Evolutionary conservation across 768 basidiomycete species (phyloP).

Genomic region (Psilocybe cubensis): DNA sequence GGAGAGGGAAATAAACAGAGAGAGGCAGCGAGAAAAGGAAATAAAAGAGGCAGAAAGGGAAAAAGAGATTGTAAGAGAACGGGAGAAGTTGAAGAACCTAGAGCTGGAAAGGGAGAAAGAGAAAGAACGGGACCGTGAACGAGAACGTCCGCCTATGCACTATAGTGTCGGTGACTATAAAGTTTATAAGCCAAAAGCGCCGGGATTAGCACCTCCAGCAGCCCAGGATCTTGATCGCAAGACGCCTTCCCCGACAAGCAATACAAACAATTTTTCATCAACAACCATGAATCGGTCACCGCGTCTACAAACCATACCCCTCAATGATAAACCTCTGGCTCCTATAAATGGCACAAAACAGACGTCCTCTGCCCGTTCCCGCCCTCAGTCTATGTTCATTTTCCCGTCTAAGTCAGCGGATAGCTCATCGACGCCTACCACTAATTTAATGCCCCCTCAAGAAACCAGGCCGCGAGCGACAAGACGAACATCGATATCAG

Average conservation of each 20-base stretch:
- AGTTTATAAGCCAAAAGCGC: slow-evolving; percentile 17
- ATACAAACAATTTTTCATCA: slow-evolving; percentile 5
- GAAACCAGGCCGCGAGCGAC: slow-evolving; percentile 43
- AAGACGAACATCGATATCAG: slow-evolving; percentile 79
- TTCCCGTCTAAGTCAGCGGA: slow-evolving; percentile 61
- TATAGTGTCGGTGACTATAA: slow-evolving; percentile 20
- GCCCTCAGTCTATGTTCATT: slow-evolving; percentile 84
- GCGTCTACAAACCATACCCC: slow-evolving; percentile 12
- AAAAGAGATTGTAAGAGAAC: slow-evolving; percentile 11
- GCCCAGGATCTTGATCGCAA: slow-evolving; percentile 9
- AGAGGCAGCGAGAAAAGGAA: slow-evolving; percentile 22
- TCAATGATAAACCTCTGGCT: slow-evolving; percentile 20
- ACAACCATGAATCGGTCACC: slow-evolving; percentile 6
- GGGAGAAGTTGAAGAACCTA: too few species aligned
- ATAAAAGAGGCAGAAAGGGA: slow-evolving; percentile 34
- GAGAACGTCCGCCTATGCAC: not conserved
- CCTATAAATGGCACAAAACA: slow-evolving; percentile 19
- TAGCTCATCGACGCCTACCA: slow-evolving; percentile 34
- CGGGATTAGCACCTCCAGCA: not conserved
- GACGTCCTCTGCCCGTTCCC: slow-evolving; percentile 48
- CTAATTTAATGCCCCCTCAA: slow-evolving; percentile 49
- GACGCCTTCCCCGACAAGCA: slow-evolving; percentile 21
- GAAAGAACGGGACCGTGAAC: slow-evolving; percentile 12
- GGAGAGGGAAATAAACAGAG: slow-evolving; percentile 30
- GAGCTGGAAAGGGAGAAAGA: slow-evolving; percentile 10